Base-by-base conservation (phyloP, 768 basidiomycete species). In the Strobilomyces echinocephalus region DNA sequence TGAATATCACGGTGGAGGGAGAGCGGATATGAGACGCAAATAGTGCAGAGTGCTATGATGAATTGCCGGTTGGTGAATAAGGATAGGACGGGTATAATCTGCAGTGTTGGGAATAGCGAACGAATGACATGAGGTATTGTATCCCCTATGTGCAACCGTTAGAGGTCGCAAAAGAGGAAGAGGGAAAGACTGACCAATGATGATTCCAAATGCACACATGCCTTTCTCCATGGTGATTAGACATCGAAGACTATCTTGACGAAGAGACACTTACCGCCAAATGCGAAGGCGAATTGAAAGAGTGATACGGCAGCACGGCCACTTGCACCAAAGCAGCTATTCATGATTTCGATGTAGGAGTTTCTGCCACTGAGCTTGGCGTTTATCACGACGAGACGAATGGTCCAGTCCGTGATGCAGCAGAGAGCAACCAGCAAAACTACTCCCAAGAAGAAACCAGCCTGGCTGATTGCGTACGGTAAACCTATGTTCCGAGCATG, bases 201-300 rank as follows among this genome's bases (percentile, higher is more conserved):
- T 97, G 62, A 98, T 95, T 28, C 93, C 91, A 68, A 97, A 98
- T 0, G 95, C 95, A 60, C 93, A 95, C 94, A 97, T 97, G 40
- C 95, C 91, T 90, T 53, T 36, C 14, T 30, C 11, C 28, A 55
- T 21, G n/a, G 3, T 33, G 39, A 41, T 60, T n/a, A 62, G 52
- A 50, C 41, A 46, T 43, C 16, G 21, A 16, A 36, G 40, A 9
- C 5, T 18, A 9, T 16, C 38, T 15, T n/a, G 26, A 52, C 34
- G 30, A 45, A 41, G 16, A 11, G 42, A 55, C n/a, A n/a, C 81
- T 49, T 63, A 86, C 93, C 95, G 63, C 97, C 97, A 59, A 97
- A 97, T 8, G 97, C 97, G 66, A 99, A 98, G 4, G 93, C 77
- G 66, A 99, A 98, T 67, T 98, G 97, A 67, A 99, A 98, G 69